Evolutionary conservation across 805 yeast genomes (phyloP).

Genomic region (Schizosaccharomyces lindneri): DNA sequence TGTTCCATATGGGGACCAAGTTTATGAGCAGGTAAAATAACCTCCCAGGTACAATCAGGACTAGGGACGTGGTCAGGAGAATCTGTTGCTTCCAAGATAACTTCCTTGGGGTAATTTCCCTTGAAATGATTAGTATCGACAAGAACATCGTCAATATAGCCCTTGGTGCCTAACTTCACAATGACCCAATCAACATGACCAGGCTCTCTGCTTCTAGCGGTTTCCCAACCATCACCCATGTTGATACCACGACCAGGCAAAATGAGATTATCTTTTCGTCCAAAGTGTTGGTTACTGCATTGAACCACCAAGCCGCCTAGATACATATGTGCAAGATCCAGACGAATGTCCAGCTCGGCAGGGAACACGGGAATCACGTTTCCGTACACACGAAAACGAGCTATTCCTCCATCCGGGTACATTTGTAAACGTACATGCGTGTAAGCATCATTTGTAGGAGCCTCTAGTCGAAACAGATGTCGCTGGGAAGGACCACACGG

Average conservation of each 20-base stretch:
- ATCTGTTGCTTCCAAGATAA: constrained; percentile 24
- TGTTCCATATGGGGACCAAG: constrained; percentile 76
- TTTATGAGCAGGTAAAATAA: constrained; percentile 39
- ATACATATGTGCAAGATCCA: constrained; percentile 60
- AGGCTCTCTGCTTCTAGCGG: constrained; percentile 58
- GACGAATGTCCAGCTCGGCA: constrained; percentile 18
- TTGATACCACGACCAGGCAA: constrained; percentile 88
- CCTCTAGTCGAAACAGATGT: constrained; percentile 49
- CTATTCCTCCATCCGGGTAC: constrained; percentile 98
- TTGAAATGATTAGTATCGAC: constrained; percentile 85
- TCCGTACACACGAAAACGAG: constrained; percentile 78
- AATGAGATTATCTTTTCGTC: constrained; percentile 67
- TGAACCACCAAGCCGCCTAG: constrained; percentile 76
- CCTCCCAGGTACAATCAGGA: constrained; percentile 30
- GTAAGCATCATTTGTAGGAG: constrained; percentile 27
- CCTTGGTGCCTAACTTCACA: constrained; percentile 50
- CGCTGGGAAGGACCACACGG: constrained; percentile 80
- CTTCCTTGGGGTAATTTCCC: constrained; percentile 78
- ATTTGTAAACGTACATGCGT: constrained; percentile 65
- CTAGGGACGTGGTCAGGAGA: constrained; percentile 18
- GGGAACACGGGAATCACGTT: constrained; percentile 50
- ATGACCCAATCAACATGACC: constrained; percentile 87
- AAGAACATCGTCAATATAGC: constrained; percentile 28
- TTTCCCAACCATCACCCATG: constrained; percentile 98
- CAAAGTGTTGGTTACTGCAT: constrained; percentile 81